Conservation (phyloP, 179 eudicot genomes). For the Spinacia oleracea region DNA sequence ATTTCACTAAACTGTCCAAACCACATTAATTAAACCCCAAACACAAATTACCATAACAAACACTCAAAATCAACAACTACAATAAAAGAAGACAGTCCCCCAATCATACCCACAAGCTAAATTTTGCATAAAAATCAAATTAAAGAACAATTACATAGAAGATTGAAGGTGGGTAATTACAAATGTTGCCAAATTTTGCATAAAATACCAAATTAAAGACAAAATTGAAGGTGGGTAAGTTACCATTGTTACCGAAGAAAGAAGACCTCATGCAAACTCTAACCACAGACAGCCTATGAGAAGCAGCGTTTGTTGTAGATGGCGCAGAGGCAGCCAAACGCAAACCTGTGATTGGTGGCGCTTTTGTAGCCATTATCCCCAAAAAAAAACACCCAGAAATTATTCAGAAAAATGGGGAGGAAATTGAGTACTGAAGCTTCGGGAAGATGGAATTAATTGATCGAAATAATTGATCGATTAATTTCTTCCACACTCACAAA, state of each 20-base stretch:
- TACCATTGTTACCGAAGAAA: slow-evolving; percentile 41
- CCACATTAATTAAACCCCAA: background rate
- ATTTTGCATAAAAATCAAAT: background rate
- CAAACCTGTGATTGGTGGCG: slow-evolving; percentile 36
- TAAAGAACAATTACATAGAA: background rate
- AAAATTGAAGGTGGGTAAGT: slow-evolving; percentile 14
- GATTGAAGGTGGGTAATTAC: slow-evolving; percentile 13
- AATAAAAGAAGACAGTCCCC: background rate
- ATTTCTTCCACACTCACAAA: slow-evolving; percentile 13
- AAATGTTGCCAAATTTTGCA: slow-evolving; percentile 28
- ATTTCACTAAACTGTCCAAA: background rate
- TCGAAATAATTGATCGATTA: no score
- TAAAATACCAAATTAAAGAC: background rate
- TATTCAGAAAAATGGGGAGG: background rate
- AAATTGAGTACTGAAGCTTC: background rate
- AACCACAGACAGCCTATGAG: slow-evolving; percentile 37
- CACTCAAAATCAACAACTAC: background rate
- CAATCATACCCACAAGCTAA: slow-evolving; percentile 17
- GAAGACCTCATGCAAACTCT: slow-evolving; percentile 37
- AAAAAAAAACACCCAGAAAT: background rate
- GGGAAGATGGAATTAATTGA: slow-evolving; percentile 12
- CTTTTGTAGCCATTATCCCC: slow-evolving; percentile 17
- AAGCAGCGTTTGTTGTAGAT: slow-evolving; percentile 30
- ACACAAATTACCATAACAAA: background rate
- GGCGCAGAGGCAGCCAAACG: slow-evolving; percentile 31